phyloP scores from a whole-genome alignment of 352 stramenopile species.

The Phytophthora pinifolia region DNA sequence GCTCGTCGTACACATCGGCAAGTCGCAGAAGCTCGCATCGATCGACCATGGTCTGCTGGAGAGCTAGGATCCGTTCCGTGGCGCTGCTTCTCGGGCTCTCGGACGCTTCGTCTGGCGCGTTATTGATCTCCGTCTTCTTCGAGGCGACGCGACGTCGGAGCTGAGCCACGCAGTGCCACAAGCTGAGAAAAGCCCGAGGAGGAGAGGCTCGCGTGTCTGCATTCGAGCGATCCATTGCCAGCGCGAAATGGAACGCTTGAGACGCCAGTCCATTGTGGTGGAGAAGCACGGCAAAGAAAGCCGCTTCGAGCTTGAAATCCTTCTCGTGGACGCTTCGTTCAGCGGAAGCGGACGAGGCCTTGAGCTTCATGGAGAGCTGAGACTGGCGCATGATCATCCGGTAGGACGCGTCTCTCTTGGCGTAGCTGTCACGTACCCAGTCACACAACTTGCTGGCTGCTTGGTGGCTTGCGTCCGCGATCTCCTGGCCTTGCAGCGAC shows the following conservation, averaged over 20 bases:
- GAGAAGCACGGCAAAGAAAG: conserved; percentile 56
- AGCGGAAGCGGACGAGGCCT: conserved; percentile 1
- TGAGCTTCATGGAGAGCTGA: conserved; percentile 24
- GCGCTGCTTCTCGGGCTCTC: conserved; percentile 1
- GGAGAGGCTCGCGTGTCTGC: conserved; percentile 3
- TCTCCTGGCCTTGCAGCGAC: conserved; percentile 3
- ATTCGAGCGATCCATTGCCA: not conserved
- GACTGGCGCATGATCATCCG: conserved; percentile 62
- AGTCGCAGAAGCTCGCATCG: conserved; percentile 47
- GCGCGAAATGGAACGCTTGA: conserved; percentile 39
- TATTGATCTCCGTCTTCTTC: conserved; percentile 52
- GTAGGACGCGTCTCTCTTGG: conserved; percentile 56
- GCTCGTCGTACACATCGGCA: conserved; percentile 30
- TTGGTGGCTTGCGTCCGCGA: conserved; percentile 25
- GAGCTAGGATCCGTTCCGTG: conserved; percentile 18
- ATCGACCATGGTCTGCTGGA: conserved; percentile 38
- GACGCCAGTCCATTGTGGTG: conserved; percentile 43
- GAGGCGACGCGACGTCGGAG: conserved; percentile 39
- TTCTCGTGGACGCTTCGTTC: conserved; percentile 29
- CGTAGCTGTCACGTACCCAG: conserved; percentile 55
- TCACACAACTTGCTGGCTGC: conserved; percentile 37
- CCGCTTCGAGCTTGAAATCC: conserved; percentile 47
- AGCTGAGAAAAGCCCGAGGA: conserved; percentile 28
- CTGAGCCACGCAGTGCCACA: conserved; percentile 62
- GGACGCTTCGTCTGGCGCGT: not conserved